These are phyloP conservation scores for Rhexocercosporidium sp. DNA, from an alignment of 2,329 filamentous ascomycete species.

Conservation along the genomic window DNA sequence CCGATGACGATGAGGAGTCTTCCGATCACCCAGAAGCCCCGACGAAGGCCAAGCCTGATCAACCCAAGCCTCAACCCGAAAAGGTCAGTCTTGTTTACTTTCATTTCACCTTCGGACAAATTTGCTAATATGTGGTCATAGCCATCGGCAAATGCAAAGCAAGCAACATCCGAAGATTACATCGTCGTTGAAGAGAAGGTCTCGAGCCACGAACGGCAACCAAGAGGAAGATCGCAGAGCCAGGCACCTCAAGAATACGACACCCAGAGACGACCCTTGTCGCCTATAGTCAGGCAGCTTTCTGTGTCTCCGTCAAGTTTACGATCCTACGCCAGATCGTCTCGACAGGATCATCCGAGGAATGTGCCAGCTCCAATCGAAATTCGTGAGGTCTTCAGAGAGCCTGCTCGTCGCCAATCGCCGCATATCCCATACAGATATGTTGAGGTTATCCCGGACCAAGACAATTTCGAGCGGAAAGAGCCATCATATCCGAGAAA, in stretches of 20 bases:
- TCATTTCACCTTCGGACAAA: neutral
- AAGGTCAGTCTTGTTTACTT: conserved; percentile 4
- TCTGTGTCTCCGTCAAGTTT: neutral
- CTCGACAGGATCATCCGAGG: neutral
- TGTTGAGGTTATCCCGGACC: conserved; percentile 12
- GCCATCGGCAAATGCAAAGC: neutral
- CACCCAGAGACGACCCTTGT: neutral
- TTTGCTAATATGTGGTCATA: neutral
- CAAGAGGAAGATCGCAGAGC: conserved; percentile 18
- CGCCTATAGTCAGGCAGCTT: neutral
- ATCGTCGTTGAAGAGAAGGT: conserved; percentile 26
- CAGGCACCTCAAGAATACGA: neutral
- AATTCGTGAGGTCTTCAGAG: conserved; percentile 1
- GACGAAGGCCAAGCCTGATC: conserved; percentile 5
- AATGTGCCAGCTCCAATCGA: neutral
- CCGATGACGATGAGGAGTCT: conserved; percentile 3
- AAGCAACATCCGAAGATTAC: conserved; percentile 16
- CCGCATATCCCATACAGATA: conserved; percentile 21
- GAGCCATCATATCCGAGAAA: conserved; percentile 9
- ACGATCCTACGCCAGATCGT: neutral
- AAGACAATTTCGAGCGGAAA: neutral
- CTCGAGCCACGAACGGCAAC: conserved; percentile 15
- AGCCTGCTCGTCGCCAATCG: conserved; percentile 13
- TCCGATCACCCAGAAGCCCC: conserved; percentile 6
- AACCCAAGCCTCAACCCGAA: neutral